Conservation (phyloP, 805 yeast species). For the Candida alai region DNA sequence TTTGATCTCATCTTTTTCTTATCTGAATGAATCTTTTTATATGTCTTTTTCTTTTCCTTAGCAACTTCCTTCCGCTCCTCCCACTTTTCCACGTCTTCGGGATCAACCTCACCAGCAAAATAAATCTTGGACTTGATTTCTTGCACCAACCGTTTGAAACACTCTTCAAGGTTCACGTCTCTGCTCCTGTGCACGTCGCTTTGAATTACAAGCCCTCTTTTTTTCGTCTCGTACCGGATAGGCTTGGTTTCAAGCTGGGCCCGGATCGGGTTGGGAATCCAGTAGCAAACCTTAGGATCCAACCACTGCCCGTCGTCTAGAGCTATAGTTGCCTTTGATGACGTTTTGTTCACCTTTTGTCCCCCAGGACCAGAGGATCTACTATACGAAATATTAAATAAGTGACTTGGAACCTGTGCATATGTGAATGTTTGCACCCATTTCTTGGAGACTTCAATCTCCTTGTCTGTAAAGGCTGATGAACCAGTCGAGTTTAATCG, state of each 20-base stretch:
- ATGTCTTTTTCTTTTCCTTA: slow-evolving; percentile 29
- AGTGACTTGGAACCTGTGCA: slow-evolving; percentile 38
- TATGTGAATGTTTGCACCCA: slow-evolving; percentile 40
- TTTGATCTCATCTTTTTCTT: slow-evolving; percentile 35
- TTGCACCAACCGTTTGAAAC: slow-evolving; percentile 54
- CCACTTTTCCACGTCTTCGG: slow-evolving; percentile 52
- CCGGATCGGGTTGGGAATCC: slow-evolving; percentile 58
- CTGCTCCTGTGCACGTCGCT: slow-evolving; percentile 59
- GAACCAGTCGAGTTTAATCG: slow-evolving; percentile 2
- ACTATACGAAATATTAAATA: slow-evolving; percentile 45
- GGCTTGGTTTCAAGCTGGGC: slow-evolving; percentile 34
- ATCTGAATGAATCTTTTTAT: slow-evolving; percentile 36
- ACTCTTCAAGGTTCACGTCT: slow-evolving; percentile 51
- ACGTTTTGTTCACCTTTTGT: slow-evolving; percentile 75
- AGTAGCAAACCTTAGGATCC: slow-evolving; percentile 33
- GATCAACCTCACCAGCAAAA: slow-evolving; percentile 47
- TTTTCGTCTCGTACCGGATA: slow-evolving; percentile 53
- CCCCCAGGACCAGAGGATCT: slow-evolving; percentile 86
- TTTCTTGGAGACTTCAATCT: slow-evolving; percentile 28
- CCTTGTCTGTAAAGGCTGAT: slow-evolving; percentile 16
- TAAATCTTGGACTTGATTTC: slow-evolving; percentile 47
- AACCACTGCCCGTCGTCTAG: slow-evolving; percentile 43
- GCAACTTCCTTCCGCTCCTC: slow-evolving; percentile 26
- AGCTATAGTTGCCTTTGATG: slow-evolving; percentile 62
- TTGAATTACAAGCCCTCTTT: slow-evolving; percentile 54